phyloP scores from a whole-genome alignment of 2,329 filamentous ascomycete species.

The Pestalotiopsis sp. region DNA sequence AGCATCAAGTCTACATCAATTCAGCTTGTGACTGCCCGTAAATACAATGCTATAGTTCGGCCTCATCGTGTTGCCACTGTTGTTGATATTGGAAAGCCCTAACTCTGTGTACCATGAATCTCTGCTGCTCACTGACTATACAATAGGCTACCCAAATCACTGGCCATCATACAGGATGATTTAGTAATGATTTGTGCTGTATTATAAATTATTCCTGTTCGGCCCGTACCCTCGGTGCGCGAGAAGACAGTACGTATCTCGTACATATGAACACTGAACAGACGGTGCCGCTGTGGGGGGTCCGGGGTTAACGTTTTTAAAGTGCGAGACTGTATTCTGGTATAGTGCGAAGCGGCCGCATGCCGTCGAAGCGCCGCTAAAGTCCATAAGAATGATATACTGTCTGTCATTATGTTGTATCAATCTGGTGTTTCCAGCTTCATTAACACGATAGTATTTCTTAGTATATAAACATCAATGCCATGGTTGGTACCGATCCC shows the following conservation, averaged over 20 bases:
- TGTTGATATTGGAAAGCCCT: neutral
- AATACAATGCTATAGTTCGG: too few relatives aligned
- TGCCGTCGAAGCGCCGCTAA: neutral
- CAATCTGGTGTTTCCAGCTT: neutral
- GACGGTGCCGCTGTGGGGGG: neutral
- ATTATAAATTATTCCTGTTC: neutral
- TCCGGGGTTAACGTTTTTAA: neutral
- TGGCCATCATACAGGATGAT: neutral
- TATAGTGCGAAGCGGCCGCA: neutral
- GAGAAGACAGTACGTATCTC: neutral
- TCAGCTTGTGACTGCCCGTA: too few relatives aligned
- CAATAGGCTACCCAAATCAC: neutral
- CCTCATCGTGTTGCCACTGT: neutral
- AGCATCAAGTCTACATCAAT: too few relatives aligned
- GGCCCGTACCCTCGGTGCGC: neutral
- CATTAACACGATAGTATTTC: neutral
- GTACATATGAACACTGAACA: neutral
- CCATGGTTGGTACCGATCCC: neutral
- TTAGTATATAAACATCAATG: neutral
- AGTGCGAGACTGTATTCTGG: neutral
- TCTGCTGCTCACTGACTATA: too few relatives aligned
- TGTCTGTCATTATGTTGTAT: neutral
- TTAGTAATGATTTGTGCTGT: neutral
- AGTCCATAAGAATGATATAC: neutral
- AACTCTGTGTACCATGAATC: neutral